A percentile compares a stretch with the other conserved stretches of the same genome.
Conservation (phyloP, 257 asterid genomes). For the Hygrophila difformis region DNA sequence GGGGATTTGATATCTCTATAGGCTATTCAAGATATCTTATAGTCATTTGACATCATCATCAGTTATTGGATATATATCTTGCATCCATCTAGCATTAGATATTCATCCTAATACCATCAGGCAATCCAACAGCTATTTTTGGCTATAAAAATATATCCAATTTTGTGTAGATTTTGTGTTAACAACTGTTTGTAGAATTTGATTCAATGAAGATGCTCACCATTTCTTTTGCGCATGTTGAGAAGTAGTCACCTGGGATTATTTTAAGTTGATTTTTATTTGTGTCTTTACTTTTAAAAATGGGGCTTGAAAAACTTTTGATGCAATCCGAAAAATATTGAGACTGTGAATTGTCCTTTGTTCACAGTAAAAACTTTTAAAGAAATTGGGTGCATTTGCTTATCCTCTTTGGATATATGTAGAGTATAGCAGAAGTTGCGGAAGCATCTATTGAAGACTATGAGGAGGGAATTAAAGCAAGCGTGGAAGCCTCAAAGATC, state of each 20-base stretch:
- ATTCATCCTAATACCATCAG: too few species aligned
- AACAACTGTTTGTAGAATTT: not conserved
- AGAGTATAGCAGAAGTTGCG: slow-evolving; percentile 75
- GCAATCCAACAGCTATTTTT: too few species aligned
- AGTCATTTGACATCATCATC: too few species aligned
- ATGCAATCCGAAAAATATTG: not conserved
- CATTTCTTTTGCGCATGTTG: not conserved
- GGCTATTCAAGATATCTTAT: too few species aligned
- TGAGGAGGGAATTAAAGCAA: slow-evolving; percentile 82
- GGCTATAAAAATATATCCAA: too few species aligned
- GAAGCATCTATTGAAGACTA: slow-evolving; percentile 79
- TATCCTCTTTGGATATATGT: slow-evolving; percentile 1
- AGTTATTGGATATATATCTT: too few species aligned
- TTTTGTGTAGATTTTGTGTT: too few species aligned
- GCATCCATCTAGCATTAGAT: too few species aligned
- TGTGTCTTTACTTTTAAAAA: not conserved
- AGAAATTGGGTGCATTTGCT: not conserved
- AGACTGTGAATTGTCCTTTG: not conserved
- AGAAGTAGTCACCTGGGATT: not conserved
- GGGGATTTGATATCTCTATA: too few species aligned
- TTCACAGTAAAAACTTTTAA: not conserved
- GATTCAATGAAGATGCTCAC: not conserved
- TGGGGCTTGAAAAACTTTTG: not conserved
- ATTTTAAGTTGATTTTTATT: not conserved
- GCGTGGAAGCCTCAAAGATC: slow-evolving; percentile 60